Conservation (phyloP, 2,329 filamentous ascomycete species). For the Hansfordia pulvinata region DNA sequence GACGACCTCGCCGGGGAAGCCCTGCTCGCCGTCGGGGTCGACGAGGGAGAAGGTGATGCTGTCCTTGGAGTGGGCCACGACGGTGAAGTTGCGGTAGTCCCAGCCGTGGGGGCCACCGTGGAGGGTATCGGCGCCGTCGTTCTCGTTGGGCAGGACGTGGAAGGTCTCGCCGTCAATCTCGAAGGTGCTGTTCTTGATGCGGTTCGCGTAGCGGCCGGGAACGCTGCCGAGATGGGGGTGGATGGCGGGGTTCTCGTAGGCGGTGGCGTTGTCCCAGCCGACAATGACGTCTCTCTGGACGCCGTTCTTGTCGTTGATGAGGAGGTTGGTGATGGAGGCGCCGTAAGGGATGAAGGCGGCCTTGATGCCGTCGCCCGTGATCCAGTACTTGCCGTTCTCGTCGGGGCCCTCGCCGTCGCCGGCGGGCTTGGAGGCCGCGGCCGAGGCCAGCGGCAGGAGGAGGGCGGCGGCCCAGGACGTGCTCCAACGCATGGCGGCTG, state of each 20-base stretch:
- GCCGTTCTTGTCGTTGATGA: slow-evolving; percentile 56
- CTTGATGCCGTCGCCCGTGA: slow-evolving; percentile 51
- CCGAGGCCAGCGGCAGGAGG: slow-evolving; percentile 16
- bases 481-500: slow-evolving; percentile 13
- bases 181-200: slow-evolving; percentile 67
- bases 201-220: slow-evolving; percentile 67
- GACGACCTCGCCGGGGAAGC: slow-evolving; percentile 67
- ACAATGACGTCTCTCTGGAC: slow-evolving; percentile 56
- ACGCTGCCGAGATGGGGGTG: slow-evolving; percentile 63
- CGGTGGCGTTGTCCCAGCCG: slow-evolving; percentile 63
- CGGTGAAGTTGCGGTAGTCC: slow-evolving; percentile 68
- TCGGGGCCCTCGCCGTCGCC: slow-evolving; percentile 26
- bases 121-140: slow-evolving; percentile 48
- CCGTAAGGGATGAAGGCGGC: slow-evolving; percentile 63
- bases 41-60: slow-evolving; percentile 66
- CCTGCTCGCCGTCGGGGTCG: slow-evolving; percentile 59
- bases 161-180: slow-evolving; percentile 49
- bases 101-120: slow-evolving; percentile 61
- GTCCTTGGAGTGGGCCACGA: slow-evolving; percentile 50
- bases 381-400: slow-evolving; percentile 56
- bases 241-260: slow-evolving; percentile 49
- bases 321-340: slow-evolving; percentile 57
- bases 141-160: slow-evolving; percentile 49
- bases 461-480: slow-evolving; percentile 14
- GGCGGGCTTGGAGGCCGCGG: slow-evolving; percentile 11